Evolutionary conservation across 768 basidiomycete species (phyloP).

Genomic region (Paxillus ammoniavirescens): DNA sequence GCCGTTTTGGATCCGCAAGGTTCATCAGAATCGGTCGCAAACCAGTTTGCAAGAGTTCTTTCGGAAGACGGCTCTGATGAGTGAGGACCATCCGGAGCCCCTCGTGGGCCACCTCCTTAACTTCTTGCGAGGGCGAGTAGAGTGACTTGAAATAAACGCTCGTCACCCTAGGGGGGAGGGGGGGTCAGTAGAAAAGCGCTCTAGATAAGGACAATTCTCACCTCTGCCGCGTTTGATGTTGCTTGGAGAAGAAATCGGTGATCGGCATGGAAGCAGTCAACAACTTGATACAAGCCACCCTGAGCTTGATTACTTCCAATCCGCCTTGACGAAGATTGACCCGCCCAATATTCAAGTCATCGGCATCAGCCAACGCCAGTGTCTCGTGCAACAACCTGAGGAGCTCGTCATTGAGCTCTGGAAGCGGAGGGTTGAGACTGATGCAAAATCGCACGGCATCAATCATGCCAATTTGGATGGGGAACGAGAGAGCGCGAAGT

Average conservation of each 20-base stretch:
- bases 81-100: conserved; percentile 86
- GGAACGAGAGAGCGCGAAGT: conserved; percentile 88
- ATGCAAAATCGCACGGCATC: conserved; percentile 95
- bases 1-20: conserved; percentile 90
- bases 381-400: conserved; percentile 90
- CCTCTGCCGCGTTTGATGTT: conserved; percentile 84
- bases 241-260: conserved; percentile 89
- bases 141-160: conserved; percentile 98
- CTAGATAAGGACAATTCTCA: conserved; percentile 30
- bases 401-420: conserved; percentile 91
- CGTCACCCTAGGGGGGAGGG: conserved; percentile 63
- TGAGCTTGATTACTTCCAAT: conserved; percentile 81
- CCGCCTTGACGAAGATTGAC: conserved; percentile 73
- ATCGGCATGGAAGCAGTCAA: conserved; percentile 93
- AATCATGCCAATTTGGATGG: conserved; percentile 96
- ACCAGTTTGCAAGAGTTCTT: conserved; percentile 92
- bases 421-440: conserved; percentile 82
- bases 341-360: conserved; percentile 80
- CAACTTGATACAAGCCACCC: conserved; percentile 91
- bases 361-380: conserved; percentile 92
- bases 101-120: conserved; percentile 95
- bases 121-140: conserved; percentile 86
- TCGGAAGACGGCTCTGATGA: conserved; percentile 89
- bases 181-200: not conserved
- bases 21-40: conserved; percentile 97